Evolutionary conservation across 176 grass and related monocot genomes (phyloP), one percentile per base, ranked within the genome.

Genomic region (Carex littledalei): DNA sequence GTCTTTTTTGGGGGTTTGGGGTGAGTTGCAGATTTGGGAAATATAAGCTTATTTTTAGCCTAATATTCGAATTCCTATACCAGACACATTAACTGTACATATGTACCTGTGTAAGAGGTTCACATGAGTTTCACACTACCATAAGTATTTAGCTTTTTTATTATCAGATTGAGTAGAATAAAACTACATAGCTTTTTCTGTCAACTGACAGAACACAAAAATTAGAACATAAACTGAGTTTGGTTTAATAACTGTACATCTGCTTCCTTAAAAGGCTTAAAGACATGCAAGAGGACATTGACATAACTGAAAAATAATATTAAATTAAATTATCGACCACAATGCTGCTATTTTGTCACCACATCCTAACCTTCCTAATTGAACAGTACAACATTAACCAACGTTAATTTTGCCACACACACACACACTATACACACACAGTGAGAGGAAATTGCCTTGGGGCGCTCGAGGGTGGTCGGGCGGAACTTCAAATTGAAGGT

Each of bases 401-500:
- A 50, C 9, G 2, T 4, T 22, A 47, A 10, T 49, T 21, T 73
- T 49, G n/a, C 17, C 17, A 74, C 41, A 50, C 10, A 26, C 70
- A 35, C 37, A 72, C 67, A 73, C 69, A 71, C 16, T 45, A 15
- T 14, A 17, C 55, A 58, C 12, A 9, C 52, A n/a, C 10, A 26
- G 45, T 15, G 60, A 31, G 58, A 18, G 34, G 15, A 13, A 34
- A 10, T 59, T 83, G 94, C 97, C 97, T 95, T 99, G 60, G 97
- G 97, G 60, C 93, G 88, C 90, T 94, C 91, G 37, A 95, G 97
- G 15, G 72, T 76, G 72, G 55, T 76, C 5, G 72, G 72, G 5
- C 72, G 72, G 47, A 76, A 54, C 47, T 72, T 71, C 64, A 67
- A 21, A 71, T 58, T 57, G 47, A 68, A 71, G 32, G 58, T 65